These are phyloP conservation scores for Globisporangium barbulae DNA, from an alignment of 352 stramenopile genomes.

Conservation along the genomic window DNA sequence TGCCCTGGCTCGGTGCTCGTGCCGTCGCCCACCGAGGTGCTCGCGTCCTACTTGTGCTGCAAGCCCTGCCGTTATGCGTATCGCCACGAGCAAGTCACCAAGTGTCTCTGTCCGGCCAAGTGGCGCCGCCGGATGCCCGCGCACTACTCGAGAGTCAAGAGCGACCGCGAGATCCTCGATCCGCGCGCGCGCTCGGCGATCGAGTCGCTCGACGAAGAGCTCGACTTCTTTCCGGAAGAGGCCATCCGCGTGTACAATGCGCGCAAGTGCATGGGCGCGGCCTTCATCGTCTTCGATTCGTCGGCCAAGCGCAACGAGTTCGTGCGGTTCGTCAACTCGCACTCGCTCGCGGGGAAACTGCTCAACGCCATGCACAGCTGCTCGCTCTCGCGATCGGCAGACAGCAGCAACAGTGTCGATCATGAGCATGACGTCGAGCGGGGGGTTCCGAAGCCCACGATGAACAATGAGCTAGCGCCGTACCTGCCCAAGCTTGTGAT, in stretches of 20 bases:
- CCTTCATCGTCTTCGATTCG: conserved; percentile 76
- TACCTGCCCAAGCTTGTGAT: conserved; percentile 50
- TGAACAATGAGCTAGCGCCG: conserved; percentile 30
- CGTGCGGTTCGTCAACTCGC: conserved; percentile 41
- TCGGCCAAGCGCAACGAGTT: conserved; percentile 57
- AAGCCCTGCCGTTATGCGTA: conserved; percentile 55
- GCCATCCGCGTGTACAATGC: conserved; percentile 56
- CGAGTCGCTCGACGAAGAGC: conserved; percentile 51
- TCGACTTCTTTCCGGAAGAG: conserved; percentile 73
- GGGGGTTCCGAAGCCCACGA: background rate
- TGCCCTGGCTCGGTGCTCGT: conserved; percentile 57
- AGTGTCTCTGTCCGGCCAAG: conserved; percentile 36
- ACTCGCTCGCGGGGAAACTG: conserved; percentile 35
- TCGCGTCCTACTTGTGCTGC: conserved; percentile 45
- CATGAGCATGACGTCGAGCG: background rate
- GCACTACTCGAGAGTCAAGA: conserved; percentile 27
- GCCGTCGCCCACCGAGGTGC: conserved; percentile 39
- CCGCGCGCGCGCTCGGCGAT: conserved; percentile 18
- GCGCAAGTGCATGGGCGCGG: conserved; percentile 53
- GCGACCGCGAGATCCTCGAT: conserved; percentile 29
- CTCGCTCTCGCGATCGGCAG: conserved; percentile 19
- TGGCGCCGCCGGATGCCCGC: conserved; percentile 4
- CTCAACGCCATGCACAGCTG: conserved; percentile 35
- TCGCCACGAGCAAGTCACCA: conserved; percentile 32
- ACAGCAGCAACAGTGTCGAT: conserved; percentile 6